These are phyloP conservation scores for Tricholoma terreum DNA, from an alignment of 768 basidiomycete species.

Conservation along the genomic window DNA sequence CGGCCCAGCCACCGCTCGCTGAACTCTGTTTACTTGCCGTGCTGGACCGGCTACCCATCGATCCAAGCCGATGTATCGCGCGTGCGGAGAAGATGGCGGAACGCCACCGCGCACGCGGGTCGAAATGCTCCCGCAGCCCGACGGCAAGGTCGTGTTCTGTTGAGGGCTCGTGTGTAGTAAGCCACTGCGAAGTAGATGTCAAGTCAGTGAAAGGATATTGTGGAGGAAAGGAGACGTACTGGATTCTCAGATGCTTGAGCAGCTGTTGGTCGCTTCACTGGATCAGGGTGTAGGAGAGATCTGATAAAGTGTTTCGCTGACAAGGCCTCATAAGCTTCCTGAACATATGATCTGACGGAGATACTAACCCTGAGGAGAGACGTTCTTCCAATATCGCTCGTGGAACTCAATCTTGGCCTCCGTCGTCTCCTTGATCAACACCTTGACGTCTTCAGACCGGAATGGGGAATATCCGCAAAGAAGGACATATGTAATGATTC, in stretches of 20 bases:
- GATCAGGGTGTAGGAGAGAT: conserved; percentile 67
- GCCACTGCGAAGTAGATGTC: conserved; percentile 49
- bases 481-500: conserved; percentile 92
- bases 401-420: conserved; percentile 88
- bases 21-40: not conserved
- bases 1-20: conserved; percentile 35
- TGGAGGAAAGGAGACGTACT: conserved; percentile 37
- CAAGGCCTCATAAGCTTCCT: not conserved
- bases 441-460: conserved; percentile 73
- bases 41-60: conserved; percentile 20
- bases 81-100: conserved; percentile 57
- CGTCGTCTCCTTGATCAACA: conserved; percentile 81
- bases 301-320: conserved; percentile 85
- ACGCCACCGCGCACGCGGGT: conserved; percentile 72
- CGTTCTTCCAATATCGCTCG: conserved; percentile 91
- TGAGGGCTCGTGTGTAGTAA: conserved; percentile 61
- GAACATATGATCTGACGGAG: not conserved
- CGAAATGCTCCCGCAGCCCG: conserved; percentile 81
- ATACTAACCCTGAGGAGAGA: conserved; percentile 65
- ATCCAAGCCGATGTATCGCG: conserved; percentile 38
- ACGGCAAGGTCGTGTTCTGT: conserved; percentile 69
- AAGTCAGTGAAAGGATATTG: not conserved
- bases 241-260: conserved; percentile 64
- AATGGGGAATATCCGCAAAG: conserved; percentile 96
- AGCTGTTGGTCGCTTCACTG: conserved; percentile 68